Evolutionary conservation across 768 basidiomycete genomes (phyloP).

Genomic region (Brasilioporus rufonigricans): DNA sequence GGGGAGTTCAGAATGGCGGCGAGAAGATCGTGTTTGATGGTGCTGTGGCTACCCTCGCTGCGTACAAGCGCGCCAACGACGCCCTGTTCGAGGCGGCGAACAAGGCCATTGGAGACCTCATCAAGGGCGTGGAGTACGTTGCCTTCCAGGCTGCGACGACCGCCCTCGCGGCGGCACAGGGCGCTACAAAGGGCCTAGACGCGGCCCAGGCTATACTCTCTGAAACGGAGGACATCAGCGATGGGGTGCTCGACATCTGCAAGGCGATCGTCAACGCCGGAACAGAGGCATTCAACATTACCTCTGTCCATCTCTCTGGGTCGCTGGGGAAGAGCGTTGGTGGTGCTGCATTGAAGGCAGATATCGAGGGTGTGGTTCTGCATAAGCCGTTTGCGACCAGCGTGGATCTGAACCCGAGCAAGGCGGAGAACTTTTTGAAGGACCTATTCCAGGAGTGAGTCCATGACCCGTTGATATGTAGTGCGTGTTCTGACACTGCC

Average conservation of each 20-base stretch:
- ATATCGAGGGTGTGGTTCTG: not conserved
- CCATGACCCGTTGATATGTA: too few relatives aligned
- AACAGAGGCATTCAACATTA: not conserved
- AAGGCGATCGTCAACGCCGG: not conserved
- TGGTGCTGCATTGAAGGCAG: too few relatives aligned
- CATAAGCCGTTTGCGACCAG: not conserved
- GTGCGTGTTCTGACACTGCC: too few relatives aligned
- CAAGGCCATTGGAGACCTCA: not conserved
- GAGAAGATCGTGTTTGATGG: slow-evolving; percentile 1
- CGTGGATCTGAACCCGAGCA: too few relatives aligned
- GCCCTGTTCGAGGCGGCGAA: not conserved
- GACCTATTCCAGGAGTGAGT: too few relatives aligned
- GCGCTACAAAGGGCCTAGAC: not conserved
- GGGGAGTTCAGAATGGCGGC: not conserved
- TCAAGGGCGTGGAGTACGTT: not conserved
- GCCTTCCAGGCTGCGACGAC: not conserved
- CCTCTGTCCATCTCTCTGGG: slow-evolving; percentile 5
- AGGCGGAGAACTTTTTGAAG: too few relatives aligned
- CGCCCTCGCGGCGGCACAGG: not conserved
- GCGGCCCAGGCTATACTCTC: not conserved
- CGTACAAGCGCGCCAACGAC: not conserved
- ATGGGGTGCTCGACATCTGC: not conserved
- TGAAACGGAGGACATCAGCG: not conserved
- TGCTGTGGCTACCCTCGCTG: not conserved
- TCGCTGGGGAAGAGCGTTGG: not conserved